Conservation (phyloP, 345 rosid species). For the Microthlaspi erraticum region DNA sequence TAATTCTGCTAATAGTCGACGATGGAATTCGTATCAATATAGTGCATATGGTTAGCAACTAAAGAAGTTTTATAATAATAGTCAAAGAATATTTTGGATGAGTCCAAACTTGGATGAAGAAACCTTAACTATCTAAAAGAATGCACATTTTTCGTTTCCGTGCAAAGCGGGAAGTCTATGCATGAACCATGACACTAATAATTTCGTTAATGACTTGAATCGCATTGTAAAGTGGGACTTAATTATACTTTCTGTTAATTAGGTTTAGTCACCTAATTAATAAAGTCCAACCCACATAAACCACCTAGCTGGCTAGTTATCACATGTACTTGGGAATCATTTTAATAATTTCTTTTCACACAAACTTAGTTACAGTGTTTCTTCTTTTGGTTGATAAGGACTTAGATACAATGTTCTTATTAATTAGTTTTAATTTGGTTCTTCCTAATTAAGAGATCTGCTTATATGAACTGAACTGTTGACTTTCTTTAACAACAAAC, state of each 20-base stretch:
- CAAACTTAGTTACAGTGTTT: too few species aligned
- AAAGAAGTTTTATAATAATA: not conserved
- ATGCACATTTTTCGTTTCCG: constrained; percentile 20
- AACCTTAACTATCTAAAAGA: not conserved
- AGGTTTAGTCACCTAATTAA: constrained; percentile 30
- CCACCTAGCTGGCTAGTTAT: constrained; percentile 26
- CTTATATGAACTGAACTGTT: not conserved
- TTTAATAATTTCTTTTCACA: not conserved
- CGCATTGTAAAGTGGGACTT: constrained; percentile 30
- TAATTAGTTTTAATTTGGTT: not conserved
- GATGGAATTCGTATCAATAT: not conserved
- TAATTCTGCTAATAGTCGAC: not conserved
- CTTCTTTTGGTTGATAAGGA: too few species aligned
- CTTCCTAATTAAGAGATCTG: not conserved
- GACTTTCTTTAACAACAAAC: too few species aligned
- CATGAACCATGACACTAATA: constrained; percentile 31
- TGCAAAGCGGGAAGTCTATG: constrained; percentile 27
- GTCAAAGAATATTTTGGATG: constrained; percentile 1
- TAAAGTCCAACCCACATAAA: constrained; percentile 26
- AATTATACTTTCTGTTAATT: constrained; percentile 28
- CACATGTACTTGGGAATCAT: constrained; percentile 27
- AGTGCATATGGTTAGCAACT: constrained; percentile 13
- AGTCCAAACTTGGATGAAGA: not conserved
- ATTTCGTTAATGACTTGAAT: constrained; percentile 5
- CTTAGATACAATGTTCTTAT: not conserved